phyloP scores from a whole-genome alignment of 2,329 filamentous ascomycete genomes.

The Xylariaceae sp. region DNA sequence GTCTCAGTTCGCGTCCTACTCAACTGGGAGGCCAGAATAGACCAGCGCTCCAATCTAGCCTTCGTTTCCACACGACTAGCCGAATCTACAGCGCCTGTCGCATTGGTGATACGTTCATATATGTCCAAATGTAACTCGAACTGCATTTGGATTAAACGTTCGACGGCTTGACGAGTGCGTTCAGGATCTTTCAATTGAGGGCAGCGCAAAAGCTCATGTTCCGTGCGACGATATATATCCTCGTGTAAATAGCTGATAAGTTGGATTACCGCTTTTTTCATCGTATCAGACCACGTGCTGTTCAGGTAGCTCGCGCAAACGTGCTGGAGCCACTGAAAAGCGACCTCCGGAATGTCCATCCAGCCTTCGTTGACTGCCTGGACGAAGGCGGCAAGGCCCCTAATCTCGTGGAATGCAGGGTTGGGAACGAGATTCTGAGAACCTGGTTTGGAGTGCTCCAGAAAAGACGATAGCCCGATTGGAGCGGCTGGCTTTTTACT shows the following conservation, averaged over 20 bases:
- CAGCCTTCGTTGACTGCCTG: constrained; percentile 44
- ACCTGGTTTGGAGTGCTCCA: constrained; percentile 57
- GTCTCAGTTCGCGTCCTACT: constrained; percentile 35
- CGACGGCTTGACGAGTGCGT: constrained; percentile 32
- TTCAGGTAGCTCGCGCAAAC: constrained; percentile 47
- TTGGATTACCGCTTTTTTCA: constrained; percentile 54
- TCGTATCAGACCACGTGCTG: constrained; percentile 53
- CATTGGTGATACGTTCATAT: constrained; percentile 54
- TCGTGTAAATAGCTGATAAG: constrained; percentile 51
- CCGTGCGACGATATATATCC: constrained; percentile 44
- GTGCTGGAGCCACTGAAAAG: constrained; percentile 52
- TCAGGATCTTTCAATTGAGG: constrained; percentile 18
- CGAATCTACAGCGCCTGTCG: constrained; percentile 49
- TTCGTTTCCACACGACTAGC: constrained; percentile 45
- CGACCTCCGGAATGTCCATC: constrained; percentile 52
- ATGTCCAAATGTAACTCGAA: constrained; percentile 59
- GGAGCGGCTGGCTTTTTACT: constrained; percentile 49
- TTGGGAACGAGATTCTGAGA: constrained; percentile 46
- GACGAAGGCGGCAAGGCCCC: constrained; percentile 49
- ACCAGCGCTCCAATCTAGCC: constrained; percentile 47
- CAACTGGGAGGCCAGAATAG: constrained; percentile 44
- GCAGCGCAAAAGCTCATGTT: constrained; percentile 36
- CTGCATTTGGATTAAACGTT: constrained; percentile 50
- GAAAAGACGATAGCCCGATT: constrained; percentile 54
- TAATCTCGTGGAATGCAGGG: constrained; percentile 47